Conservation (phyloP, 495 filamentous ascomycete species). For the Margaritispora aquatica region DNA sequence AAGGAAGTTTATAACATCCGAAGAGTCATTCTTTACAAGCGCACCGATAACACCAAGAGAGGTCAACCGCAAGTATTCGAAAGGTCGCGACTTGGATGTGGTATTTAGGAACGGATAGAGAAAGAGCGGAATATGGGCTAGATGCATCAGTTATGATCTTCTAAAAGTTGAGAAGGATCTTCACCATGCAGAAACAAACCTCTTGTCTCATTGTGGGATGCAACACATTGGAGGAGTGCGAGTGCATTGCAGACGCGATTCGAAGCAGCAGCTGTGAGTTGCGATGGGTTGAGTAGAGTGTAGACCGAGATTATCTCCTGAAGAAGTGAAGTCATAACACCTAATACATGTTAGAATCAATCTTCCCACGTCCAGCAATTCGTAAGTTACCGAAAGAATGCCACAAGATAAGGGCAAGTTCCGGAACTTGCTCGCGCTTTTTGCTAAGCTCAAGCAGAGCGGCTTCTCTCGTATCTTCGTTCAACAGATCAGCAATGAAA, state of each 20-base stretch:
- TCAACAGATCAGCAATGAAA: conserved; percentile 90
- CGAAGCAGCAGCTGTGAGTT: conserved; percentile 91
- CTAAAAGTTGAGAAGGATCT: conserved; percentile 15
- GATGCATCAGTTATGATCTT: conserved; percentile 10
- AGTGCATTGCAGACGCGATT: conserved; percentile 98
- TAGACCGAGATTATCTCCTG: conserved; percentile 99
- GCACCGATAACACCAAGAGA: conserved; percentile 98
- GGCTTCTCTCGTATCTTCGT: conserved; percentile 77
- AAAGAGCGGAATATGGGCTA: conserved; percentile 98
- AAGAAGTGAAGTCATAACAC: conserved; percentile 95
- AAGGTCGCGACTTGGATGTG: conserved; percentile 95
- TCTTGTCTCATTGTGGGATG: conserved; percentile 94
- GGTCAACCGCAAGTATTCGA: conserved; percentile 95
- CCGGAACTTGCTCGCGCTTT: conserved; percentile 96
- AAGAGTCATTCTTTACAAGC: conserved; percentile 97
- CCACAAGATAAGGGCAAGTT: conserved; percentile 95
- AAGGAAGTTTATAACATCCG: conserved; percentile 98
- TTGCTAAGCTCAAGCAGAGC: conserved; percentile 96
- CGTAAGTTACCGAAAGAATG: conserved; percentile 84
- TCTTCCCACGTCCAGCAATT: conserved; percentile 9
- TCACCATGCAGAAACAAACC: conserved; percentile 87
- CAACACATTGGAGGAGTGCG: conserved; percentile 94
- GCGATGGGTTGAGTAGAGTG: conserved; percentile 89
- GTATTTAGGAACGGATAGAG: conserved; percentile 99
- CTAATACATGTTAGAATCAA: conserved; percentile 41